Base-by-base conservation (phyloP, 192 early-diverging fungal genomes). In the Coemansia sp. region DNA sequence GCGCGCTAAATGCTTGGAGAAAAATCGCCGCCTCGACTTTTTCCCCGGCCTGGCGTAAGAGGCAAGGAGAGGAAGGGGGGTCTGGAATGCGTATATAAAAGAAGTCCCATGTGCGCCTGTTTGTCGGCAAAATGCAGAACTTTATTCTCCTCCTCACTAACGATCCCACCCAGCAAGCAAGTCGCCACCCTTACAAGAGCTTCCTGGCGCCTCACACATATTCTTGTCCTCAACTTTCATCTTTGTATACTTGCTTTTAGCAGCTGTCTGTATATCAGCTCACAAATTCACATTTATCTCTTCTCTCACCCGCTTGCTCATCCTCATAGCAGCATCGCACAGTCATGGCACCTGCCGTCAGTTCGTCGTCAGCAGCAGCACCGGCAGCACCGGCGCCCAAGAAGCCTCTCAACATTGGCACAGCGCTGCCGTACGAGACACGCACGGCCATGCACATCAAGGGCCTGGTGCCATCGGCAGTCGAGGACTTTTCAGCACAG, bases 401-500 rank as follows among this genome's bases (percentile, higher is more conserved):
- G 62, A 69, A 74, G 67, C 43, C 68, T 21, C 72, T 71, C 63
- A 73, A 56, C 67, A 62, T 68, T 45, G 77, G 77, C 65, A 74
- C 75, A 1, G 75, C 75, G 43, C 69, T 77, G 62, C 70, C 75
- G 41, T 68, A 69, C 58, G 75, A 58, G 49, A 60, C 65, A 18
- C 90, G 94, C 61, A 69, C 76, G 19, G 73, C 82, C n/a, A 79
- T 93, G 47, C 79, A 83, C 44, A 74, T 94, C 56, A 72, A 85
- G 38, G 94, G 93, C 40, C 85, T 95, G 44, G 66, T 88, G 5
- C 95, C 95, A 9, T 69, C 87, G 40, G 86, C 84, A 39, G 85
- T 93, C 64, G 94, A 95, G 82, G 87, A 76, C 61, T 82, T 92
- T 57, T 86, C 88, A 4, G 72, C 74, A 11, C 94, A 97, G 76